Evolutionary conservation across 2,329 filamentous ascomycete species (phyloP).

Genomic region (Epichloe baconii): DNA sequence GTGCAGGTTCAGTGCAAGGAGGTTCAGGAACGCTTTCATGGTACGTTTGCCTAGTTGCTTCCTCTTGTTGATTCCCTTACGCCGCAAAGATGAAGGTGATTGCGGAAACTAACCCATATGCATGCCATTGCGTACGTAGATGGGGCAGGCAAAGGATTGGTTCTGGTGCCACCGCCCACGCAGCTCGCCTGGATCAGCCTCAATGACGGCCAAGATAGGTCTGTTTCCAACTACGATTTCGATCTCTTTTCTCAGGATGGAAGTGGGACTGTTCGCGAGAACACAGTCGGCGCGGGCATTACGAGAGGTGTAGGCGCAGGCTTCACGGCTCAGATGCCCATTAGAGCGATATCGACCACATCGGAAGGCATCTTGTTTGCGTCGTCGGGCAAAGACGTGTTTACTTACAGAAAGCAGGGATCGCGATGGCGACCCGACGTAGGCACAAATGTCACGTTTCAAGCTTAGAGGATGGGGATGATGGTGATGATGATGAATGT

Average conservation of each 20-base stretch:
- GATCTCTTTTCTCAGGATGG: slow-evolving; percentile 7
- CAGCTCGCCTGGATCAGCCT: slow-evolving; percentile 10
- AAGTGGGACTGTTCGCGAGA: slow-evolving; percentile 7
- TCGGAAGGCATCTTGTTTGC: slow-evolving; percentile 10
- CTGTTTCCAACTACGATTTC: slow-evolving; percentile 6
- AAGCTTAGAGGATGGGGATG: neutral
- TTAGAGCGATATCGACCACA: slow-evolving; percentile 8
- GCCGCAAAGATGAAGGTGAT: neutral
- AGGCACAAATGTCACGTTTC: slow-evolving; percentile 1
- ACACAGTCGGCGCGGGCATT: slow-evolving; percentile 5
- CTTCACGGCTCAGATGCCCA: slow-evolving; percentile 3
- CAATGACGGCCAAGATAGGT: neutral
- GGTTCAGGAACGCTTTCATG: slow-evolving; percentile 5
- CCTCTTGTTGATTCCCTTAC: neutral
- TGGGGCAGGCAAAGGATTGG: slow-evolving; percentile 4
- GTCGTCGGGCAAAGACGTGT: slow-evolving; percentile 8
- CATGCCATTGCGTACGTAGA: slow-evolving; percentile 2
- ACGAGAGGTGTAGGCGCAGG: slow-evolving; percentile 2
- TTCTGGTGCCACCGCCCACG: neutral
- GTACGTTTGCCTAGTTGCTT: slow-evolving; percentile 3
- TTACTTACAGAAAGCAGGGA: slow-evolving; percentile 6
- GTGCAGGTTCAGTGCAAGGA: slow-evolving; percentile 7
- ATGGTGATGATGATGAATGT: neutral
- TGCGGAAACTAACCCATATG: neutral
- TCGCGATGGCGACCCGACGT: slow-evolving; percentile 6